phyloP scores from a whole-genome alignment of 2,329 filamentous ascomycete species.

The Nigrospora sphaerica region DNA sequence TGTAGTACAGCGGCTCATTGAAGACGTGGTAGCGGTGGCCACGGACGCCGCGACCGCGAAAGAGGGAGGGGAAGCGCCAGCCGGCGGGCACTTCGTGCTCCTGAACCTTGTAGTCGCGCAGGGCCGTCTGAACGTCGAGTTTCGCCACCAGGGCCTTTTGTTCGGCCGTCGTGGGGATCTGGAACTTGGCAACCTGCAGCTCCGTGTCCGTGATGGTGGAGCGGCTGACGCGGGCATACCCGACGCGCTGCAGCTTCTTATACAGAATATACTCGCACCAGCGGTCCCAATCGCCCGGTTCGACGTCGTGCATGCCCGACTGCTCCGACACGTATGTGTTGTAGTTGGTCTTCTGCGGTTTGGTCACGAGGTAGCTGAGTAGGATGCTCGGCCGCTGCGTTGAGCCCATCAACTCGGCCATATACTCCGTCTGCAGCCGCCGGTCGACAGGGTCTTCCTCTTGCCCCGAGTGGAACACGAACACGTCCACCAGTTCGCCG shows the following conservation, averaged over 20 bases:
- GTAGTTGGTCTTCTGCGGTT: constrained; percentile 88
- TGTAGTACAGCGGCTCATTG: constrained; percentile 74
- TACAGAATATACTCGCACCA: constrained; percentile 99
- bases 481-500: constrained; percentile 82
- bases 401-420: constrained; percentile 80
- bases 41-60: constrained; percentile 77
- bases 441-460: constrained; percentile 94
- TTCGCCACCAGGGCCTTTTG: constrained; percentile 38
- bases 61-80: constrained; percentile 75
- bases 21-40: constrained; percentile 95
- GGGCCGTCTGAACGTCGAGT: constrained; percentile 33
- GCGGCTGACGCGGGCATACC: constrained; percentile 83
- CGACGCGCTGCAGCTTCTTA: constrained; percentile 77
- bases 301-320: constrained; percentile 93
- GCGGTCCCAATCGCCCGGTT: constrained; percentile 85
- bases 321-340: constrained; percentile 84
- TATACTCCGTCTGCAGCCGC: constrained; percentile 76
- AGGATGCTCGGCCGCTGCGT: constrained; percentile 75
- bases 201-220: constrained; percentile 96
- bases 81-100: constrained; percentile 73
- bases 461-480: constrained; percentile 97
- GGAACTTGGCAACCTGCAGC: constrained; percentile 92
- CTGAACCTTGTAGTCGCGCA: constrained; percentile 49
- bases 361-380: constrained; percentile 87
- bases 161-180: constrained; percentile 64